Conservation (phyloP, 208 protist genomes). For the Leishmania guyanensis region DNA sequence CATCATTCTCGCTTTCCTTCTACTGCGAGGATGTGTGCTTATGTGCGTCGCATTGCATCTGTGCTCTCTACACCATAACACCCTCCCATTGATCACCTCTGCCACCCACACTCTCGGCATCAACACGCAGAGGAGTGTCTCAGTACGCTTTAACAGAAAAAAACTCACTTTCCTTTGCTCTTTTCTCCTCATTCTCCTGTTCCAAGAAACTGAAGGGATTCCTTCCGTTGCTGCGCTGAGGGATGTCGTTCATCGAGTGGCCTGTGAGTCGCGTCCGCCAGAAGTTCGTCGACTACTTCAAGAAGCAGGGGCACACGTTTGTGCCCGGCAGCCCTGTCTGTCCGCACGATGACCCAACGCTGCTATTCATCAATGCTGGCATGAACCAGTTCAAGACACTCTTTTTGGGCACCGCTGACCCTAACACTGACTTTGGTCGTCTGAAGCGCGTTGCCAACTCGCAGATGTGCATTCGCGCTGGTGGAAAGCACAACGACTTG, state of each 20-base stretch:
- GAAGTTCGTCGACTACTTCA: constrained; percentile 96
- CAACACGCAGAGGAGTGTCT: background rate
- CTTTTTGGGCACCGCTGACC: constrained; percentile 97
- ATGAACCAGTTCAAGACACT: constrained; percentile 98
- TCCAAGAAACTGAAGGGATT: constrained; percentile 27
- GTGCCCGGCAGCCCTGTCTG: constrained; percentile 93
- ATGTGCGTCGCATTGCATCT: background rate
- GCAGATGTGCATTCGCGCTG: constrained; percentile 99
- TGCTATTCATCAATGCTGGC: constrained; percentile 99
- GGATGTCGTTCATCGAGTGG: constrained; percentile 63
- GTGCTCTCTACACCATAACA: constrained; percentile 1
- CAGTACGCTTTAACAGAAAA: background rate
- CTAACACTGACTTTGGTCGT: constrained; percentile 91
- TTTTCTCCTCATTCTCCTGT: constrained; percentile 3
- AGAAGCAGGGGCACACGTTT: constrained; percentile 90
- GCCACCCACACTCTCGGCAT: background rate
- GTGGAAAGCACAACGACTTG: constrained; percentile 99
- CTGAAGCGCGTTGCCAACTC: constrained; percentile 96
- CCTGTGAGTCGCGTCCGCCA: constrained; percentile 87
- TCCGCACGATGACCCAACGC: constrained; percentile 97
- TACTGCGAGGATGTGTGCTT: background rate
- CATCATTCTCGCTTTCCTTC: background rate
- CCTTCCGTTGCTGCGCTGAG: constrained; percentile 18
- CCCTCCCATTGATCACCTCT: background rate
- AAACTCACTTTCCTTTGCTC: background rate